These are phyloP conservation scores for Starmerella powellii DNA, from an alignment of 805 yeast species.

Conservation along the genomic window DNA sequence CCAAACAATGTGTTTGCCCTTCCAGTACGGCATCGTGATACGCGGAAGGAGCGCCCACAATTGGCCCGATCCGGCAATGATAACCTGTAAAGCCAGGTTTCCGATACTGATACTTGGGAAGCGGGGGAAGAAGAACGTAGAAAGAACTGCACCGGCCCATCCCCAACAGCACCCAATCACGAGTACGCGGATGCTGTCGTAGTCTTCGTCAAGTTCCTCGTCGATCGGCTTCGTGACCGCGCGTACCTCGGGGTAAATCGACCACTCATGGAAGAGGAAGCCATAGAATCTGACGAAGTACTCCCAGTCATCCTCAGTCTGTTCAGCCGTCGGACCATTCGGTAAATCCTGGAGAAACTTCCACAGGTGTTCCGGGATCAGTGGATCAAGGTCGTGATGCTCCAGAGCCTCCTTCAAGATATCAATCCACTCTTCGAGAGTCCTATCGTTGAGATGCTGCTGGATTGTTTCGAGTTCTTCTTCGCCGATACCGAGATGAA, in stretches of 20 bases:
- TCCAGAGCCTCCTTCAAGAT: slow-evolving; percentile 34
- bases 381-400: slow-evolving; percentile 39
- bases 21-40: slow-evolving; percentile 5
- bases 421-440: slow-evolving; percentile 32
- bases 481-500: slow-evolving; percentile 18
- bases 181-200: slow-evolving; percentile 27
- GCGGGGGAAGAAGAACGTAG: slow-evolving; percentile 48
- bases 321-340: slow-evolving; percentile 8
- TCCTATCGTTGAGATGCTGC: slow-evolving; percentile 22
- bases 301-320: slow-evolving; percentile 17
- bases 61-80: slow-evolving; percentile 49
- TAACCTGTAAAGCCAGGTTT: slow-evolving; percentile 43
- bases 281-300: slow-evolving; percentile 32
- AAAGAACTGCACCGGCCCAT: slow-evolving; percentile 41
- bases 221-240: slow-evolving; percentile 44
- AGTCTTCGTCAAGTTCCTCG: slow-evolving; percentile 33
- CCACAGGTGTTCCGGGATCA: slow-evolving; percentile 34
- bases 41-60: slow-evolving; percentile 27
- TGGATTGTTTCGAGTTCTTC: slow-evolving; percentile 15
- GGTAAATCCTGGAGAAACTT: slow-evolving; percentile 28
- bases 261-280: slow-evolving; percentile 33
- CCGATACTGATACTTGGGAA: slow-evolving; percentile 42
- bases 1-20: slow-evolving; percentile 21
- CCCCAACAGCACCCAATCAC: too few relatives aligned
- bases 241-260: slow-evolving; percentile 54